These are phyloP conservation scores for Nemania serpens DNA, from an alignment of 2,329 filamentous ascomycete species.

Conservation along the genomic window DNA sequence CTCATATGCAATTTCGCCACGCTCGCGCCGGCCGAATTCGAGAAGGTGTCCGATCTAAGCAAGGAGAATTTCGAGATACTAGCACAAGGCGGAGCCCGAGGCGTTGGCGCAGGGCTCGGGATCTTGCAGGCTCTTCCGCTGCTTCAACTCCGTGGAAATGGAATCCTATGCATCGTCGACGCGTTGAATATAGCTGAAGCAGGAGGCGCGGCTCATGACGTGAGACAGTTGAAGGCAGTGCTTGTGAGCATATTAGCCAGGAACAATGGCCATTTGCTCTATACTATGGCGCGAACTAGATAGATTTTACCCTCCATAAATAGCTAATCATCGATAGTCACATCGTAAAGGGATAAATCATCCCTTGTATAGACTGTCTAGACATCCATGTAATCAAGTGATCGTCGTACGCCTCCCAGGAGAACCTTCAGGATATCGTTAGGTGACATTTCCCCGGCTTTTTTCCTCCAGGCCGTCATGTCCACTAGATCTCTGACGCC, in stretches of 20 bases:
- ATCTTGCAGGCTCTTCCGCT: slow-evolving; percentile 21
- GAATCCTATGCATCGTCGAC: slow-evolving; percentile 24
- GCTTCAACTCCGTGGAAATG: neutral
- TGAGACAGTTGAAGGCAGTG: neutral
- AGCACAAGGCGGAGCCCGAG: slow-evolving; percentile 6
- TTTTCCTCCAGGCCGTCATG: slow-evolving; percentile 64
- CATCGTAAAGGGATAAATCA: too few relatives aligned
- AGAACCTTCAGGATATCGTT: slow-evolving; percentile 69
- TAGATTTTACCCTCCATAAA: too few relatives aligned
- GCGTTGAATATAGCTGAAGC: slow-evolving; percentile 15
- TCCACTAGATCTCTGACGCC: slow-evolving; percentile 73
- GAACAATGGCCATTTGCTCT: slow-evolving; percentile 20
- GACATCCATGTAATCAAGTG: slow-evolving; percentile 30
- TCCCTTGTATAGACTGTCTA: neutral
- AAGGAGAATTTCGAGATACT: slow-evolving; percentile 18
- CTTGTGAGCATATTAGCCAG: slow-evolving; percentile 10
- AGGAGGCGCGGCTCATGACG: neutral
- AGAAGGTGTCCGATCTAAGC: slow-evolving; percentile 4
- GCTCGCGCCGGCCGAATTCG: slow-evolving; percentile 20
- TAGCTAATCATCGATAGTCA: too few relatives aligned
- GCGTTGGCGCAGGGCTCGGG: slow-evolving; percentile 19
- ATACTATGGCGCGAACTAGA: slow-evolving; percentile 15
- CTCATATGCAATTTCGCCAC: slow-evolving; percentile 23
- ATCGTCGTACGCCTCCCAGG: slow-evolving; percentile 58
- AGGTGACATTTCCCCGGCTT: slow-evolving; percentile 53